Percentiles rank a stretch among this genome's conserved stretches.
phyloP scores from a whole-genome alignment of 208 protist species.

The Leishmania aethiopica region DNA sequence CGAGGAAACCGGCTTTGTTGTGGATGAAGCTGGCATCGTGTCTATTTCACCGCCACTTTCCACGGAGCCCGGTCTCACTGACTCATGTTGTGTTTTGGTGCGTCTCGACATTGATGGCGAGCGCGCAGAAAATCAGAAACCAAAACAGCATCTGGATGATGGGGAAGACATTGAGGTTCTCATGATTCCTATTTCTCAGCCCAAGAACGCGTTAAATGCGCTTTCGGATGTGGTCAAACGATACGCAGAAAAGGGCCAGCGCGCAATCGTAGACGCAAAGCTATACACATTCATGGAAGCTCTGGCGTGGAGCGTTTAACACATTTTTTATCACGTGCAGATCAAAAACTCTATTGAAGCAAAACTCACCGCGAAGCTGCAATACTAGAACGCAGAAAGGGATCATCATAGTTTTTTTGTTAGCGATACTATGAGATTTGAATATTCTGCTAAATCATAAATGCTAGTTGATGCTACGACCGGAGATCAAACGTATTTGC shows the following conservation, averaged over 20 bases:
- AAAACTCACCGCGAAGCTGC: neutral
- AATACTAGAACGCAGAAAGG: neutral
- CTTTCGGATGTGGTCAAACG: constrained; percentile 33
- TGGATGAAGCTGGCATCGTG: constrained; percentile 38
- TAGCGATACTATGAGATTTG: neutral
- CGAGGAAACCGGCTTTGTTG: constrained; percentile 85
- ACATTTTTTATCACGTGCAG: neutral
- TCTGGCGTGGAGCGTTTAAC: constrained; percentile 6
- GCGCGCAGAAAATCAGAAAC: constrained; percentile 47
- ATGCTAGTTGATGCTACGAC: neutral
- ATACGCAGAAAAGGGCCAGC: constrained; percentile 26
- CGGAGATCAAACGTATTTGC: neutral
- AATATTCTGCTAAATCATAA: neutral
- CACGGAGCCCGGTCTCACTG: constrained; percentile 68
- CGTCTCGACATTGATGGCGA: constrained; percentile 56
- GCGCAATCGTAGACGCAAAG: constrained; percentile 64
- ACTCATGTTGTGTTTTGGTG: constrained; percentile 74
- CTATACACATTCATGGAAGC: constrained; percentile 65
- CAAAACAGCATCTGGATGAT: constrained; percentile 64
- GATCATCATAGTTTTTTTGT: neutral
- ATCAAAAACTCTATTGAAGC: neutral
- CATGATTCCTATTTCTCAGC: constrained; percentile 45
- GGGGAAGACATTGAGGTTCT: constrained; percentile 83
- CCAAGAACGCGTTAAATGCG: constrained; percentile 21
- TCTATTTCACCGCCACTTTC: constrained; percentile 47